These are phyloP conservation scores for Volvox reticuliferus DNA, from an alignment of 139 green algal genomes.

Conservation along the genomic window DNA sequence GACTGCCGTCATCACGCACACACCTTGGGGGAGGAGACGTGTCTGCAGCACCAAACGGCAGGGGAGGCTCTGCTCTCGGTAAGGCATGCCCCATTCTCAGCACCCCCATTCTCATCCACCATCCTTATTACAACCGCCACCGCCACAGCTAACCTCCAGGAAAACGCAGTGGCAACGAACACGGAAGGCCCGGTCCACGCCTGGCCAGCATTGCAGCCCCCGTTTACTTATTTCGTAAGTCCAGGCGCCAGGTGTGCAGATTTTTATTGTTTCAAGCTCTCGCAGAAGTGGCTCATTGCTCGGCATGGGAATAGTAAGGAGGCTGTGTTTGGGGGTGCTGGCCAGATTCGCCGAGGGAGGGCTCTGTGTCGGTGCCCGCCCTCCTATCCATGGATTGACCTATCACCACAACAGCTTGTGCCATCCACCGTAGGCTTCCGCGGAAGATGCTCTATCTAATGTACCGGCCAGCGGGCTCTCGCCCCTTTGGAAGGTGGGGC, in stretches of 20 bases:
- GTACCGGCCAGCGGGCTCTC: conserved; percentile 9
- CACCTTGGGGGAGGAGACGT: too few relatives aligned
- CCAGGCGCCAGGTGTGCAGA: too few relatives aligned
- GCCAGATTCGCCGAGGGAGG: too few relatives aligned
- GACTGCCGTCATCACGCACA: too few relatives aligned
- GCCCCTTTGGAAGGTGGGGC: conserved; percentile 51
- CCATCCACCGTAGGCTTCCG: background rate
- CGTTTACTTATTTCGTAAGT: conserved; percentile 10
- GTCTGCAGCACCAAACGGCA: background rate
- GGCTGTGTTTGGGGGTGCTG: too few relatives aligned
- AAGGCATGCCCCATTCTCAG: background rate
- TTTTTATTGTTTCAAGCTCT: too few relatives aligned
- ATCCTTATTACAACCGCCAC: background rate
- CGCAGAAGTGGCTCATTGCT: too few relatives aligned
- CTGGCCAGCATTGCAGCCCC: conserved; percentile 22
- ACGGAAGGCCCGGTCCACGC: background rate
- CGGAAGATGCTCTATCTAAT: conserved; percentile 7
- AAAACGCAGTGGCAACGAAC: background rate
- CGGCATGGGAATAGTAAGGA: too few relatives aligned
- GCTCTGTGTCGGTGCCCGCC: too few relatives aligned
- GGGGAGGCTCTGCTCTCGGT: background rate
- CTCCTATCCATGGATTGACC: too few relatives aligned
- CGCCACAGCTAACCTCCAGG: background rate
- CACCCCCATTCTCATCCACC: too few relatives aligned
- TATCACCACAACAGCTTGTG: too few relatives aligned